phyloP scores from a whole-genome alignment of 345 rosid species.

The Noccaea caerulescens region DNA sequence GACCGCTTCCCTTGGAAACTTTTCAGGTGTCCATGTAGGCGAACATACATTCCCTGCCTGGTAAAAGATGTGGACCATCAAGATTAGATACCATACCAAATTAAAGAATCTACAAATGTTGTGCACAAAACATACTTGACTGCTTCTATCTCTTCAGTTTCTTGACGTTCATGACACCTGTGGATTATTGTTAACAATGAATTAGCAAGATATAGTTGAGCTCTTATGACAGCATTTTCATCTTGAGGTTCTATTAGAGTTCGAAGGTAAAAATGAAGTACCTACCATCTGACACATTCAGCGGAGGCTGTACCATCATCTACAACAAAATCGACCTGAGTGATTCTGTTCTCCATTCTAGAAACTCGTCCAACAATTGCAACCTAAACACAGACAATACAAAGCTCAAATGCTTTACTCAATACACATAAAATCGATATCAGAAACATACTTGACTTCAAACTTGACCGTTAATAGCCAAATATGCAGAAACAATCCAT shows the following conservation, averaged over 20 bases:
- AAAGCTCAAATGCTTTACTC: not conserved
- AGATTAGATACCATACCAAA: conserved; percentile 1
- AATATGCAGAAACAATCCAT: not conserved
- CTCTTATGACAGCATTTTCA: conserved; percentile 3
- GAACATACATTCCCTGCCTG: conserved; percentile 88
- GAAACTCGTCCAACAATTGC: conserved; percentile 65
- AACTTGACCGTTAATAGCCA: not conserved
- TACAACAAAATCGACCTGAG: conserved; percentile 64
- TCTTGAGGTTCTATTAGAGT: not conserved
- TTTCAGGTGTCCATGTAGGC: conserved; percentile 82
- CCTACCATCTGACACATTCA: conserved; percentile 88
- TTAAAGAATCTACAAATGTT: not conserved
- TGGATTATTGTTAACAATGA: conserved; percentile 29
- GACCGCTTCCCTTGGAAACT: conserved; percentile 73
- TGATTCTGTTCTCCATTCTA: conserved; percentile 74
- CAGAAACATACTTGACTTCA: not conserved
- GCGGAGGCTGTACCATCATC: conserved; percentile 89
- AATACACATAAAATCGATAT: too few species aligned
- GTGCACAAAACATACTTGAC: conserved; percentile 54
- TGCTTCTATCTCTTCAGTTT: conserved; percentile 73
- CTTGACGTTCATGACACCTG: conserved; percentile 85
- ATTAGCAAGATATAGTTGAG: conserved; percentile 18
- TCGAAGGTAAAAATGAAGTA: conserved; percentile 16
- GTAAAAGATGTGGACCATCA: conserved; percentile 24
- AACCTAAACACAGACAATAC: conserved; percentile 49